Base-by-base conservation (phyloP, 1,139 yeast genomes). In the Nakaseomyces bracarensis region DNA sequence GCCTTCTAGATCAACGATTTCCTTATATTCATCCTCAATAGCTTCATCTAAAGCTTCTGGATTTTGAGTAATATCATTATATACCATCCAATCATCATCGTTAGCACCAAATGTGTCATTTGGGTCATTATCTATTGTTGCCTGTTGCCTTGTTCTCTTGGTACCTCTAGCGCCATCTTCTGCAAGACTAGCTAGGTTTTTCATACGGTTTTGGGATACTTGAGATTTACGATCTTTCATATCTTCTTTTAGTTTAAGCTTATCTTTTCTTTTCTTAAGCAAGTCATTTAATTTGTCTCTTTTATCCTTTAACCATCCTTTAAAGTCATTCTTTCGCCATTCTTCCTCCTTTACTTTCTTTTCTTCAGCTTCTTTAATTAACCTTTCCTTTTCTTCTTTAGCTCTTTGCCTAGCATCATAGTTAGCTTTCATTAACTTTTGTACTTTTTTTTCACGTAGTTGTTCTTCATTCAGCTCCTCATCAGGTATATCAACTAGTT, bases 21-120 rank as follows among this genome's bases (percentile, higher is more conserved):
- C 67, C 33, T 72, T 76, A 44, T 77, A 76, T 49, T 81, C 84
- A 41, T 77, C 83, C 44, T 82, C 94, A 46, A 79, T 76, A 42
- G 81, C 79, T 51, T 79, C 89, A 47, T 81, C 89, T 6, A 61
- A 51, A 3, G 60, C 61, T 49, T 85, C 82, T 19, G 79, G 79
- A 11, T 73, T 80, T 48, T 77, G 79, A 16, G 87, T 77, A 41
- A 87, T 82, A 54, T 86, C 94, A 53, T 94, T 74, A 60, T 91
- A 91, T 18, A 87, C 79, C 33, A 83, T 76, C 97, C 97, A 91
- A 61, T 91, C 98, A 43, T 84, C 95, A 58, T 91, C 98, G 55
- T 87, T 82, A 3, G 96, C 91, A 46, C 97, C 97, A 64, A 91
- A 91, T 0, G 89, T 86, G 63, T 89, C 97, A 56, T 81, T 87